Evolutionary conservation across 768 basidiomycete species (phyloP).

Genomic region (Podaxis carcinomalis): DNA sequence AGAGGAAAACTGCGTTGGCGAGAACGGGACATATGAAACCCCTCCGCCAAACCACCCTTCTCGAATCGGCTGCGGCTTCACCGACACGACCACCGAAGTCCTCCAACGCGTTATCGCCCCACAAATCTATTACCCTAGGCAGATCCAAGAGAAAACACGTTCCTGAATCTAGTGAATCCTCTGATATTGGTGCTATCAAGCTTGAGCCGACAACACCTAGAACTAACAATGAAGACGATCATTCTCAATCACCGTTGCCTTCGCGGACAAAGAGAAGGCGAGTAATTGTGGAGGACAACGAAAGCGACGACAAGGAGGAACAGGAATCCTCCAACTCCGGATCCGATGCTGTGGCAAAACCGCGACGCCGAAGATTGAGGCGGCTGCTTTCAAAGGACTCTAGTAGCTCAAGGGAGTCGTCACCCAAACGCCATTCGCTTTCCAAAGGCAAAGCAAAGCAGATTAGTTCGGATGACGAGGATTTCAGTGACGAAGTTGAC

Average conservation of each 20-base stretch:
- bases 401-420: background rate
- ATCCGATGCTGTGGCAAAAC: background rate
- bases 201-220: constrained; percentile 35
- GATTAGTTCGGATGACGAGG: constrained; percentile 31
- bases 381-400: background rate
- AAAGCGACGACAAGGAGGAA: constrained; percentile 11
- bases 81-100: constrained; percentile 10
- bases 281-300: constrained; percentile 5
- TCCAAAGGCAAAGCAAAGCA: background rate
- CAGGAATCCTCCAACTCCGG: background rate
- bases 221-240: constrained; percentile 13
- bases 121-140: background rate
- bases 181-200: constrained; percentile 47
- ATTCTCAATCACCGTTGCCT: constrained; percentile 6
- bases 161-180: constrained; percentile 23
- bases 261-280: constrained; percentile 12
- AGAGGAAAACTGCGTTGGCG: background rate
- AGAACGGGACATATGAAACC: constrained; percentile 19
- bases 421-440: background rate
- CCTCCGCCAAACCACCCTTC: constrained; percentile 42
- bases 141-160: constrained; percentile 11
- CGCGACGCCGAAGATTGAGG: constrained; percentile 14
- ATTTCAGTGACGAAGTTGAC: constrained; percentile 19
- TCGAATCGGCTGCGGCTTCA: constrained; percentile 17
- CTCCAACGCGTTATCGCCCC: background rate